These are phyloP conservation scores for Datura wrightii DNA, from an alignment of 257 asterid species.

Conservation along the genomic window DNA sequence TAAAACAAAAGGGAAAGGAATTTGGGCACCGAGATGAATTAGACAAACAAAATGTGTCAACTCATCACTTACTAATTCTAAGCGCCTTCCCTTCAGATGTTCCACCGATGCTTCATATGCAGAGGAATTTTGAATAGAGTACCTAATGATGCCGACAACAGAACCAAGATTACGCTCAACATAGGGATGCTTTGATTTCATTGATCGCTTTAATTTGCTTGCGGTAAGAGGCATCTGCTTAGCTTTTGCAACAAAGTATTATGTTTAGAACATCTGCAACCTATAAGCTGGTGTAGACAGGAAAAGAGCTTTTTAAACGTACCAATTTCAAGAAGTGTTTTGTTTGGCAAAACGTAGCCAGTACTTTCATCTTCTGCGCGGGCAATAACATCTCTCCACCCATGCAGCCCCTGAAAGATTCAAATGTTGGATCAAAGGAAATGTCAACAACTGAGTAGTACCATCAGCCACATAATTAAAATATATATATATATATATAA, in stretches of 20 bases:
- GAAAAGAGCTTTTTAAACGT: too few relatives aligned
- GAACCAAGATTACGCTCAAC: constrained; percentile 80
- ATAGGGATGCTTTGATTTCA: constrained; percentile 82
- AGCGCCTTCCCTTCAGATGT: constrained; percentile 60
- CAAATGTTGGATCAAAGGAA: too few relatives aligned
- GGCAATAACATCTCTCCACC: constrained; percentile 95
- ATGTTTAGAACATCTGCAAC: too few relatives aligned
- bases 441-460: too few relatives aligned
- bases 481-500: too few relatives aligned
- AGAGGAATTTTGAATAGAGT: constrained; percentile 75
- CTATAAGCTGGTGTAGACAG: too few relatives aligned
- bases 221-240: constrained; percentile 88
- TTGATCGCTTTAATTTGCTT: constrained; percentile 59
- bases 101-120: constrained; percentile 74
- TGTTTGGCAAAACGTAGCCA: constrained; percentile 89
- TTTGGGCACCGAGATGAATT: too few relatives aligned
- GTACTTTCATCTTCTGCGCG: constrained; percentile 99
- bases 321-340: constrained; percentile 75
- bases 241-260: constrained; percentile 40
- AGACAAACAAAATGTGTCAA: too few relatives aligned
- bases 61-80: constrained; percentile 41
- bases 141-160: constrained; percentile 75
- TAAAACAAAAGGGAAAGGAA: too few relatives aligned
- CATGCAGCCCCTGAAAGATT: constrained; percentile 60
- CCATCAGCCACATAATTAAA: too few relatives aligned